A percentile compares a stretch with the other conserved stretches of the same genome.
phyloP scores from a whole-genome alignment of 441 rosid genomes.

The Syzygium malaccense region DNA sequence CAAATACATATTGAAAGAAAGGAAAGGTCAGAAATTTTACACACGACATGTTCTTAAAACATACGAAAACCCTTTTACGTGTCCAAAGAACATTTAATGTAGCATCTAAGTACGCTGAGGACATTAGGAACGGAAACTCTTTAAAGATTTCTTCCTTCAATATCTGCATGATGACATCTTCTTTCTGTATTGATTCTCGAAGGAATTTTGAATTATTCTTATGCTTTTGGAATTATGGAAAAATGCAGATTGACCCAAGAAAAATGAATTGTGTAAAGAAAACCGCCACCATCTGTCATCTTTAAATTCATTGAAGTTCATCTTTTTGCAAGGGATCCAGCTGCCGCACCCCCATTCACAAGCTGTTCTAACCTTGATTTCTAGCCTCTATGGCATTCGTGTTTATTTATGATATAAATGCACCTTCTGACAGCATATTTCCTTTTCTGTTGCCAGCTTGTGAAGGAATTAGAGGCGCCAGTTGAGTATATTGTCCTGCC shows the following conservation, averaged over 20 bases:
- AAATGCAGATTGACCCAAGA: not conserved
- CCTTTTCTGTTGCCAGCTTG: conserved; percentile 43
- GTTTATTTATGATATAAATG: not conserved
- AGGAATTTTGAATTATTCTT: not conserved
- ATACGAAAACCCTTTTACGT: not conserved
- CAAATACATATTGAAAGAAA: not conserved
- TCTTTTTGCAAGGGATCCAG: not conserved
- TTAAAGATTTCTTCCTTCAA: not conserved
- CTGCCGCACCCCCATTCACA: not conserved
- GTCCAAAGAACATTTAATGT: not conserved
- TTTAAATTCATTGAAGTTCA: not conserved
- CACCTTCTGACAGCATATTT: conserved; percentile 4
- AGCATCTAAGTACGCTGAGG: not conserved
- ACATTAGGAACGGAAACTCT: not conserved
- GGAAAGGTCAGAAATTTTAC: not conserved
- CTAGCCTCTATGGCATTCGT: not conserved
- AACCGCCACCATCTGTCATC: not conserved
- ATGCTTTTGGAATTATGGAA: not conserved
- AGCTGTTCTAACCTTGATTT: not conserved
- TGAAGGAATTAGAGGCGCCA: conserved; percentile 81
- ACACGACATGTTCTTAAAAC: not conserved
- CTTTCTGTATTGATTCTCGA: not conserved
- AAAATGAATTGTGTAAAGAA: not conserved
- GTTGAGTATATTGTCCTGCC: conserved; percentile 85
- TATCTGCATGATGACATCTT: not conserved